These are phyloP conservation scores for Carpinus viminea DNA, from an alignment of 306 rosid genomes.

Conservation along the genomic window DNA sequence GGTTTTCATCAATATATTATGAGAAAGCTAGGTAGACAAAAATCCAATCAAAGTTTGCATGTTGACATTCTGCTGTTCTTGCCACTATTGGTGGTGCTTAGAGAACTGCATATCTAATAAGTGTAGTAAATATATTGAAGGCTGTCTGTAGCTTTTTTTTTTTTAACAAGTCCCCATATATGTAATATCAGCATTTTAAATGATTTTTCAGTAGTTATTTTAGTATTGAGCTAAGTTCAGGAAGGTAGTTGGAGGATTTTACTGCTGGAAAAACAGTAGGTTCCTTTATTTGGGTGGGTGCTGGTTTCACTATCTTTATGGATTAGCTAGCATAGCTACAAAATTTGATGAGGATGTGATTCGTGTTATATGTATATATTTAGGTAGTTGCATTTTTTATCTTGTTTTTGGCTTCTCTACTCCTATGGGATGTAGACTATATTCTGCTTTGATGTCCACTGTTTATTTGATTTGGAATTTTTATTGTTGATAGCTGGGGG, in stretches of 20 bases:
- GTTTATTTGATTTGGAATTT: slow-evolving; percentile 20
- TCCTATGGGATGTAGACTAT: background rate
- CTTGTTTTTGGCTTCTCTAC: background rate
- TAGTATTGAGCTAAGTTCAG: background rate
- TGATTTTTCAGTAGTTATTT: background rate
- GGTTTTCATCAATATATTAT: background rate
- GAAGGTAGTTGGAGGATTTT: slow-evolving; percentile 6
- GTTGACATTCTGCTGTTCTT: slow-evolving; percentile 17
- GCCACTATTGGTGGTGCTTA: slow-evolving; percentile 2
- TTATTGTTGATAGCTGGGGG: slow-evolving; percentile 65
- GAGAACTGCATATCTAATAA: slow-evolving; percentile 1
- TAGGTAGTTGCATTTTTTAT: background rate
- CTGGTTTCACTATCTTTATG: background rate
- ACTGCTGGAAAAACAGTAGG: slow-evolving; percentile 9
- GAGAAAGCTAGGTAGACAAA: background rate
- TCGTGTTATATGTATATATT: background rate
- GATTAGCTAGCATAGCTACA: background rate
- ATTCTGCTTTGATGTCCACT: slow-evolving; percentile 20
- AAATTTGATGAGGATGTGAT: too few relatives aligned
- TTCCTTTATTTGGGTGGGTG: background rate
- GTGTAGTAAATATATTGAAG: background rate
- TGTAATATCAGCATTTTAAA: background rate
- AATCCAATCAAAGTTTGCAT: background rate
- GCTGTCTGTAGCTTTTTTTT: background rate
- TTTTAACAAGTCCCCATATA: background rate